Evolutionary conservation across 768 basidiomycete species (phyloP), one percentile per base, ranked within the genome.

Genomic region (Phanerochaete carnosa): DNA sequence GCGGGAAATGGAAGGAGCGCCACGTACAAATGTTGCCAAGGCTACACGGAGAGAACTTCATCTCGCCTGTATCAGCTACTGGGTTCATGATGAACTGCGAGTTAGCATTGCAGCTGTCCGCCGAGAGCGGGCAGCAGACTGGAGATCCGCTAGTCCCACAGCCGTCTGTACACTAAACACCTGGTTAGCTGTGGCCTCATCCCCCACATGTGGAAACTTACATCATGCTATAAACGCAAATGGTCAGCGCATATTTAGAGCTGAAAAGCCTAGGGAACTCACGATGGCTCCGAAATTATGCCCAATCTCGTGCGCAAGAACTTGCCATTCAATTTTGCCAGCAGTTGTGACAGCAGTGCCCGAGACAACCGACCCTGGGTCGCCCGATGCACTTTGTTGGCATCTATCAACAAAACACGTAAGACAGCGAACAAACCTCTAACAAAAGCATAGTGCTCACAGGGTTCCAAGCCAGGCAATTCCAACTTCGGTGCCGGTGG

Each of bases 251-350:
- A 45, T 25, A 50, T 58, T 59, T 16, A 59, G 60, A 45, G 66
- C 37, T 45, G 50, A 30, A 23, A 4, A 39, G 55, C 35, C 11
- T 37, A 50, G 13, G 59, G 35, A 5, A 82, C 88, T 74, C 67
- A 90, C 88, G 63, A 94, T 94, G 19, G 92, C 92, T 50, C 94
- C 92, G 73, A 95, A 93, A 68, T 94, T 95, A 72, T 91, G 89
- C 16, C 90, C 90, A 59, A 86, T 90, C 71, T 93, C 91, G 71
- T 94, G 91, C 25, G 90, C 82, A 30, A 92, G 79, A 52, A 92
- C 88, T 71, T 92, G 89, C 87, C 89, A 92, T 70, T 94, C 92
- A 1, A 85, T 86, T 50, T 83, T 78, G 3, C 89, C 86, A 7
- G 85, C 79, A 1, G 91, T 92, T 4, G 90, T 89, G 0, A 95